These are phyloP conservation scores for Cornus kousa DNA, from an alignment of 148 eudicot genomes.

Conservation along the genomic window DNA sequence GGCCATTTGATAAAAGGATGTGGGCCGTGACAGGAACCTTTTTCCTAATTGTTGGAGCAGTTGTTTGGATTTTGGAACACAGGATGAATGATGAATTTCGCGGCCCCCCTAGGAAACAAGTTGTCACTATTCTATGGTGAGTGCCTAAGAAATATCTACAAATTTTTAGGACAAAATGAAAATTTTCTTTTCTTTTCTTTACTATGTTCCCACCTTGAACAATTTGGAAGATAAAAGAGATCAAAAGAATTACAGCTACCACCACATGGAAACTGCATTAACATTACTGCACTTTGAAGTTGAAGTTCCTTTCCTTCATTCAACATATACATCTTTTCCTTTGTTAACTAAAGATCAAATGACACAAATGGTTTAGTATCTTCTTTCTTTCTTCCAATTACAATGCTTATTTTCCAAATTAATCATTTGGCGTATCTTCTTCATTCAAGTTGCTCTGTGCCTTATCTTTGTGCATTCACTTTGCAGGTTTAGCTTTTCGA, in stretches of 20 bases:
- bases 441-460: neutral
- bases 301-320: neutral
- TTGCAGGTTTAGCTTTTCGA: constrained; percentile 87
- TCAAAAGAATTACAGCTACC: too few species aligned
- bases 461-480: constrained; percentile 17
- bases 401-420: neutral
- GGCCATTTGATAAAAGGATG: constrained; percentile 55
- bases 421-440: neutral
- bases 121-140: constrained; percentile 58
- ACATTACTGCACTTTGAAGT: neutral
- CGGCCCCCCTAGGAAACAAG: constrained; percentile 62
- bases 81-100: constrained; percentile 67
- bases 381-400: neutral
- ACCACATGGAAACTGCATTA: neutral
- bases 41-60: constrained; percentile 57
- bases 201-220: too few species aligned
- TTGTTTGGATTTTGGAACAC: constrained; percentile 73
- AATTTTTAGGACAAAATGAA: neutral
- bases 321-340: neutral
- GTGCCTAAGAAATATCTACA: constrained; percentile 5
- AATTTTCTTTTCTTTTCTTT: neutral
- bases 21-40: constrained; percentile 52
- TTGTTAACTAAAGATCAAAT: neutral
- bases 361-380: neutral
- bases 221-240: too few species aligned